Conservation (phyloP, 1,139 yeast genomes). For the Nakaseomyces delphensis region DNA sequence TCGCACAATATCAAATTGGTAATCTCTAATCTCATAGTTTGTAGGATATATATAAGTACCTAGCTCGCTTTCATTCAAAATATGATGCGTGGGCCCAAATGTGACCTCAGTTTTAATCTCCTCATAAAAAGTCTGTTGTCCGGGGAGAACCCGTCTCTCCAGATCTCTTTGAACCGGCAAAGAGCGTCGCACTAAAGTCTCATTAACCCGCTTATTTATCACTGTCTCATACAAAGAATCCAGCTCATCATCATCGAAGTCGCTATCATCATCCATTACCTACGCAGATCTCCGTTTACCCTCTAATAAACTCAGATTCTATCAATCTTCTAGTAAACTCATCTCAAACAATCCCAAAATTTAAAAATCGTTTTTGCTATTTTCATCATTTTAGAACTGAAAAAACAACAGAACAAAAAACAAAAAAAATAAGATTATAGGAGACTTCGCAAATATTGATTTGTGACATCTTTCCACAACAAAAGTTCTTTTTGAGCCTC, state of each 20-base stretch:
- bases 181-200: conserved; percentile 25
- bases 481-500: too few relatives aligned
- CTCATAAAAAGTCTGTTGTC: conserved; percentile 31
- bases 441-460: too few relatives aligned
- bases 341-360: too few relatives aligned
- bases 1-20: conserved; percentile 73
- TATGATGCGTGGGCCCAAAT: conserved; percentile 44
- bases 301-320: not conserved
- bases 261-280: conserved; percentile 17
- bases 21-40: conserved; percentile 74
- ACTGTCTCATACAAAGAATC: conserved; percentile 27
- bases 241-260: conserved; percentile 31
- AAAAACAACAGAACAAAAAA: too few relatives aligned
- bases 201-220: conserved; percentile 31
- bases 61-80: conserved; percentile 35
- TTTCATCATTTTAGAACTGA: too few relatives aligned
- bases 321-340: too few relatives aligned
- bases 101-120: conserved; percentile 30
- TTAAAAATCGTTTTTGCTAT: too few relatives aligned
- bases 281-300: not conserved
- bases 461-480: too few relatives aligned
- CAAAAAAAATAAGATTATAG: too few relatives aligned
- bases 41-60: conserved; percentile 70
- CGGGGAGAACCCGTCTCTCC: conserved; percentile 28
- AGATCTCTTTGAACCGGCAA: conserved; percentile 33